These are phyloP conservation scores for Paraglomus brasilianum DNA, from an alignment of 192 early-diverging fungal genomes.

Conservation along the genomic window DNA sequence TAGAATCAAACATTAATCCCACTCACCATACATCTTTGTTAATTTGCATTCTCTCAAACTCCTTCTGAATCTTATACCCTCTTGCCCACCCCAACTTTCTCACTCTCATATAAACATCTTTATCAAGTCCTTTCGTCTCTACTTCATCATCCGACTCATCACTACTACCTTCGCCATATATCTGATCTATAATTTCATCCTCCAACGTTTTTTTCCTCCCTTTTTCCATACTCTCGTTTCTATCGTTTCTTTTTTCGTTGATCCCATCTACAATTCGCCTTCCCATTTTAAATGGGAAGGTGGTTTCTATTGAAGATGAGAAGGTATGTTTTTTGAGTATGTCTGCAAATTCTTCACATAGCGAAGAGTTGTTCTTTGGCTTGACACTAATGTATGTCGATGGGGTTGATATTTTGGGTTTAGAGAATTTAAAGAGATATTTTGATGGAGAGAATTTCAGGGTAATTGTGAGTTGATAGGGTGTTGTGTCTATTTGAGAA, in stretches of 20 bases:
- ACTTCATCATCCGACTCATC: constrained; percentile 10
- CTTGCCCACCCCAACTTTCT: constrained; percentile 37
- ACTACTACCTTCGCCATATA: constrained; percentile 21
- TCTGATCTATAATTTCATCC: constrained; percentile 10
- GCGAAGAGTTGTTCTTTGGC: constrained; percentile 1
- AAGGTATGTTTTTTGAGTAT: constrained; percentile 2
- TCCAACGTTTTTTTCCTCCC: constrained; percentile 1
- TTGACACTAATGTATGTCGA: no score
- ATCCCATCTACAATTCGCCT: not conserved
- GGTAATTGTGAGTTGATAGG: constrained; percentile 19
- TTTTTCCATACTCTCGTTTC: not conserved
- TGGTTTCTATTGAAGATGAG: constrained; percentile 15
- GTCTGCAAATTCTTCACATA: constrained; percentile 24
- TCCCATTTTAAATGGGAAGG: constrained; percentile 28
- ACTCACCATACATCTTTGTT: constrained; percentile 34
- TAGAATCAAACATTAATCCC: not conserved
- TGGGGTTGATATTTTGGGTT: constrained; percentile 5
- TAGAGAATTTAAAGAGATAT: constrained; percentile 32
- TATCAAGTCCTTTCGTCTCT: constrained; percentile 9
- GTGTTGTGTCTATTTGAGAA: constrained; percentile 16
- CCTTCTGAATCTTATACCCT: constrained; percentile 38
- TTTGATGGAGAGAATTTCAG: constrained; percentile 28
- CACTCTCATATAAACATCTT: not conserved
- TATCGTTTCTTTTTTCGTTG: not conserved
- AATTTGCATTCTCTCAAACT: constrained; percentile 38